phyloP scores from a whole-genome alignment of 768 basidiomycete genomes.

The Brasilioporus rufonigricans region DNA sequence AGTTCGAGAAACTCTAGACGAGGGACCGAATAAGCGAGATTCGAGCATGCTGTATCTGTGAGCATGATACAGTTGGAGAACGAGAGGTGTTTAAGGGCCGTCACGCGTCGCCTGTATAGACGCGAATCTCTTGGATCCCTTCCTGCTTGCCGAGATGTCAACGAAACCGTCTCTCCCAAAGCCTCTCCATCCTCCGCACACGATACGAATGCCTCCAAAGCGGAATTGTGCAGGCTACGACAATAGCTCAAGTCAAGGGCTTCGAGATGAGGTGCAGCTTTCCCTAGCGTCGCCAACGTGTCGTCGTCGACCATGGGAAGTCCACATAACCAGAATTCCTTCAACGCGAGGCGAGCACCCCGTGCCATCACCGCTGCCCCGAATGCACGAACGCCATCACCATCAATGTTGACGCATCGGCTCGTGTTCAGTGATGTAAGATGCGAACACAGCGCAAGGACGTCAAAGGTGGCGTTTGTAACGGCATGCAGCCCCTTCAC shows the following conservation, averaged over 20 bases:
- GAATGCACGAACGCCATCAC: slow-evolving; percentile 54
- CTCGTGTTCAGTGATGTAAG: slow-evolving; percentile 66
- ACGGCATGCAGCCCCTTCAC: slow-evolving; percentile 70
- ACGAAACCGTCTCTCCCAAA: slow-evolving; percentile 41
- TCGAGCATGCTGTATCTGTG: slow-evolving; percentile 72
- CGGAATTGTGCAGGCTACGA: slow-evolving; percentile 69
- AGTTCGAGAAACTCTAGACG: slow-evolving; percentile 75
- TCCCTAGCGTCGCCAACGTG: slow-evolving; percentile 64
- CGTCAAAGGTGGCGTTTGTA: slow-evolving; percentile 70
- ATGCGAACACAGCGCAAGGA: slow-evolving; percentile 57
- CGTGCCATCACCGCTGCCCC: slow-evolving; percentile 43
- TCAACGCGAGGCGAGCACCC: slow-evolving; percentile 51
- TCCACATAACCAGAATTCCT: slow-evolving; percentile 65
- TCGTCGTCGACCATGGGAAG: slow-evolving; percentile 59
- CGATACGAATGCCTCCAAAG: slow-evolving; percentile 68
- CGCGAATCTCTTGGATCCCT: slow-evolving; percentile 50
- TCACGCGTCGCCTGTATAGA: slow-evolving; percentile 58
- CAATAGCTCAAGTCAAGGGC: slow-evolving; percentile 79
- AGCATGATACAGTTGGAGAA: slow-evolving; percentile 70
- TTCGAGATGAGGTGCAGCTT: slow-evolving; percentile 68
- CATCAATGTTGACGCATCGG: slow-evolving; percentile 67
- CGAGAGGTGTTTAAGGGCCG: slow-evolving; percentile 68
- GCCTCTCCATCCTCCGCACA: slow-evolving; percentile 35
- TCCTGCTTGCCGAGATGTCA: slow-evolving; percentile 65
- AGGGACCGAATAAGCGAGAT: slow-evolving; percentile 70